Base-by-base conservation (phyloP, 2,329 filamentous ascomycete genomes). In the Boeremia lycopersici region DNA sequence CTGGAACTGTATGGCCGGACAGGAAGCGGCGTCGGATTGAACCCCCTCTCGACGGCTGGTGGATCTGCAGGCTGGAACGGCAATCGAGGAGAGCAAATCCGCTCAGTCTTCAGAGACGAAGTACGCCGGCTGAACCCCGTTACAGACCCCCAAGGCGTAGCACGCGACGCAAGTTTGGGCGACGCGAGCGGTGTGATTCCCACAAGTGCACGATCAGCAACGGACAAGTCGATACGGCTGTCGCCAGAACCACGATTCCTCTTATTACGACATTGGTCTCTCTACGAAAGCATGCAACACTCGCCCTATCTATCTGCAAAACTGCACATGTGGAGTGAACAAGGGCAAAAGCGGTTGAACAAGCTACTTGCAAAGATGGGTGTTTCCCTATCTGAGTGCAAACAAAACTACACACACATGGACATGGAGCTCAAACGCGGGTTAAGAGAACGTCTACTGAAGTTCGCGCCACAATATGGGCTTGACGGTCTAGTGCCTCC, bases 341-440 rank as follows among this genome's bases (percentile, higher is more conserved):
- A 84, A 45, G 95, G 95, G 3, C 84, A 90, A 48, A 96, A 96
- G 73, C 86, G 93, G 46, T 80, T 99, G 17, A 91, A 97, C 75
- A 98, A 98, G 72, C 83, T 99, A 0, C 83, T 99, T 2, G 95
- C 95, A 38, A 99, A 98, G 76, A 99, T 99, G 93, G 95, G 95
- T 29, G 90, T 99, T 50, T 96, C 91, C 69, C 80, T 98, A 33
- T 89, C 89, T 5, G 93, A 99, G 77, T 96, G 93, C 77, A 93
- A 91, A 67, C 95, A 98, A 75, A 93, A 87, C 71, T 99, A 98
- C 72, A 91, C 92, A 0, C 95, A 99, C 74, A 98, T 99, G 93
- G 93, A 98, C 76, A 96, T 97, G 87, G 88, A 96, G 75, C 80
- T 99, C 30, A 99, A 98, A 77, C 88, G 91, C 5, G 90, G 91